A percentile compares a stretch with the other conserved stretches of the same genome.
Conservation (phyloP, 192 early-diverging fungal genomes). For the Chytriomyces confervae region DNA sequence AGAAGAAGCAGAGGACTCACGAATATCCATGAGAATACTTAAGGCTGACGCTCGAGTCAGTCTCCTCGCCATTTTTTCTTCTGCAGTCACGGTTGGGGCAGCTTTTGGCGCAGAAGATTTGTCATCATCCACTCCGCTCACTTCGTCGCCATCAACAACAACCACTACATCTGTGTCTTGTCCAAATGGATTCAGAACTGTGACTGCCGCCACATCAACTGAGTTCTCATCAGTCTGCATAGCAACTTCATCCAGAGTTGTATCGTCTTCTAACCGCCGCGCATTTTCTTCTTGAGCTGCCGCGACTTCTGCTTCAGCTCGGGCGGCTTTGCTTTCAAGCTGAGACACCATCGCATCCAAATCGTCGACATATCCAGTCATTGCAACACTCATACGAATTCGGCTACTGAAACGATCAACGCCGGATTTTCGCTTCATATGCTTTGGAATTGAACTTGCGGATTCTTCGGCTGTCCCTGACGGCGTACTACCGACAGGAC, state of each 20-base stretch:
- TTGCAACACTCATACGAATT: slow-evolving; percentile 32
- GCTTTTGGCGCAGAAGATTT: slow-evolving; percentile 21
- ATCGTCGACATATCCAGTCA: slow-evolving; percentile 16
- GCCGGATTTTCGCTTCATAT: neutral
- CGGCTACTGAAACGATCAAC: slow-evolving; percentile 5
- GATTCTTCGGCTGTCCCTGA: neutral
- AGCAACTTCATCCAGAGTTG: neutral
- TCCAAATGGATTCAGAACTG: slow-evolving; percentile 30
- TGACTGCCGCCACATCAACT: slow-evolving; percentile 16
- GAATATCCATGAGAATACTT: slow-evolving; percentile 38
- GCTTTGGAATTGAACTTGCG: neutral
- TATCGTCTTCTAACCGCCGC: slow-evolving; percentile 12
- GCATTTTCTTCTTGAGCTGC: neutral
- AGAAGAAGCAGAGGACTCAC: slow-evolving; percentile 20
- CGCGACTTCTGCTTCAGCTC: neutral
- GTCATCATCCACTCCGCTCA: slow-evolving; percentile 10
- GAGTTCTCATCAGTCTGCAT: neutral
- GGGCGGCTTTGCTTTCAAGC: slow-evolving; percentile 7
- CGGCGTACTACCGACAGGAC: neutral
- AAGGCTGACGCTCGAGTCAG: slow-evolving; percentile 33
- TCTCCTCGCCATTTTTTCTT: slow-evolving; percentile 15
- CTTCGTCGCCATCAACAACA: slow-evolving; percentile 23
- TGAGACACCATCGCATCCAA: slow-evolving; percentile 23
- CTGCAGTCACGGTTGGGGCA: slow-evolving; percentile 7
- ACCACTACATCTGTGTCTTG: slow-evolving; percentile 2